phyloP scores from a whole-genome alignment of 257 asterid species.

The Solanum bukasovii region DNA sequence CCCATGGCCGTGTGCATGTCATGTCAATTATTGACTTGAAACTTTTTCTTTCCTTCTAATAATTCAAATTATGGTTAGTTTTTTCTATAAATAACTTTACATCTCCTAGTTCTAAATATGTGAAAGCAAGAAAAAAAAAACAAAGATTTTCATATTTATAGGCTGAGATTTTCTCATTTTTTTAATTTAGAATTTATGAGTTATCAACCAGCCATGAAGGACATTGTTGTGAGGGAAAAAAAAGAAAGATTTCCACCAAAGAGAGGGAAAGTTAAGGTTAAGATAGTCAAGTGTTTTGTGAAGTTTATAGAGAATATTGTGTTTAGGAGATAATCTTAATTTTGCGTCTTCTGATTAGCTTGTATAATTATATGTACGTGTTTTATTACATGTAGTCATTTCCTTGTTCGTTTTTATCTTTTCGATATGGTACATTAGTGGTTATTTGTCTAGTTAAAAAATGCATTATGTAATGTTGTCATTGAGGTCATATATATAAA shows the following conservation, averaged over 20 bases:
- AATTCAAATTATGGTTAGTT: not conserved
- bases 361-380: not conserved
- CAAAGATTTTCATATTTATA: not conserved
- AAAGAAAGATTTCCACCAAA: constrained; percentile 20
- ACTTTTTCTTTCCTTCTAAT: not conserved
- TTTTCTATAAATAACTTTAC: not conserved
- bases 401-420: not conserved
- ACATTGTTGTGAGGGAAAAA: not conserved
- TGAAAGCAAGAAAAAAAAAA: not conserved
- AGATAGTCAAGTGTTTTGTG: constrained; percentile 1
- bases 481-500: too few relatives aligned
- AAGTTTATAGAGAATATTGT: not conserved
- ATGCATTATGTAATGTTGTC: not conserved
- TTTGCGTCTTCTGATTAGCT: not conserved
- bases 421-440: not conserved
- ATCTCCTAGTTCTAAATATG: not conserved
- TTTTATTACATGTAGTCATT: not conserved
- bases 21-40: not conserved
- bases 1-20: not conserved
- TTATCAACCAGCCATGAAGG: not conserved
- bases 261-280: constrained; percentile 25
- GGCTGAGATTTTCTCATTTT: not conserved
- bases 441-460: not conserved
- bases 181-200: not conserved
- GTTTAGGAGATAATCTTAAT: not conserved